Evolutionary conservation across 106 monocot species (phyloP), one percentile per base, ranked within the genome.

Genomic region (Amphibolis antarctica): DNA sequence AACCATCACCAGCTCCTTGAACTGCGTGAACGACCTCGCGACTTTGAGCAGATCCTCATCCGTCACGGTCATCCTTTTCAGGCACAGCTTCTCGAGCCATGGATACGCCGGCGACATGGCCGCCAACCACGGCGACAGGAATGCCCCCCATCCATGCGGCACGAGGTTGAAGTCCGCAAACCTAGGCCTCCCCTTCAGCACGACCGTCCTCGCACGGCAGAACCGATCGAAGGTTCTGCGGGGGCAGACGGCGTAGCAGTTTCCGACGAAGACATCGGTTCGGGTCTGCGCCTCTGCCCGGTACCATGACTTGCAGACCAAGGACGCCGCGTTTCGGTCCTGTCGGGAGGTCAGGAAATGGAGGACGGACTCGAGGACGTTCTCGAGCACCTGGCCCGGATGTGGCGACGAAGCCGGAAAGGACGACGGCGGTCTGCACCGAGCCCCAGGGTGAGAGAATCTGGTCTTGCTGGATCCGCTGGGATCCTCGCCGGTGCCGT

Each of bases 181-280:
- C 18, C 90, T 69, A 12, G 90, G 90, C 69, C 83, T 73, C 48
- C 88, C 88, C 65, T 88, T 88, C 24, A 88, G 75, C 28, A 78
- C 57, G 13, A 57, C 28, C 17, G 57, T 10, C 57, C 26, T 57
- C 7, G 57, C 57, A 12, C 57, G 25, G 26, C 28, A 11, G 80
- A 92, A 92, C 27, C 92, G 71, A 21, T 64, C 76, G n/a, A 72
- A 25, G 20, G 69, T 73, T 13, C 82, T 74, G 42, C 12, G 24
- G 7, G 92, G 92, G 24, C 72, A 66, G 43, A 92, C 82, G n/a
- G 92, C 76, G 66, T 92, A 92, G 76, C 87, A 87, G 82, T 92
- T 92, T 0, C 92, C 92, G 64, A 92, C 70, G 75, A 92, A 92
- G 21, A 92, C 66, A 28, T 92, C 87, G 17, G 60, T 65, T 30